A percentile compares a stretch with the other conserved stretches of the same genome.
Conservation (phyloP, 495 filamentous ascomycete species). For the Lepidopterella palustris region DNA sequence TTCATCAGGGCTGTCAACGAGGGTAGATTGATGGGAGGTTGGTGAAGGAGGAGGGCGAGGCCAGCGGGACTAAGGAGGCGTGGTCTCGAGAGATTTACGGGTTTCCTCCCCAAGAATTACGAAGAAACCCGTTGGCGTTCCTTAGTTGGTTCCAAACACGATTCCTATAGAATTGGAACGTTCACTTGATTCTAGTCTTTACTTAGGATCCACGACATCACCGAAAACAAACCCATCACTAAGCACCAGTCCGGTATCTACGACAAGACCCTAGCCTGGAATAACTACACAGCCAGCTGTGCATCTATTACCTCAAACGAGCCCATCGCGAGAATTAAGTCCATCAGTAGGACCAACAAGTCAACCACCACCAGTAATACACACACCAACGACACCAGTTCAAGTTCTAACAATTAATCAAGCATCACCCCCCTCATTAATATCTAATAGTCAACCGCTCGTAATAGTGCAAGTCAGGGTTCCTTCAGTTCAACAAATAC, state of each 20-base stretch:
- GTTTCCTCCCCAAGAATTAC: not conserved
- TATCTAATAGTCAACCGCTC: not conserved
- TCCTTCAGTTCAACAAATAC: not conserved
- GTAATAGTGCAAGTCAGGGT: not conserved
- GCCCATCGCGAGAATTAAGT: not conserved
- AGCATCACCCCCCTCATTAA: too few relatives aligned
- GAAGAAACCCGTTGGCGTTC: not conserved
- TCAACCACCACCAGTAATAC: not conserved
- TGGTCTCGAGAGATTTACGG: not conserved
- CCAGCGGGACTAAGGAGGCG: not conserved
- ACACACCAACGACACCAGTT: not conserved
- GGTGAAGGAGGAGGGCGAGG: conserved; percentile 1
- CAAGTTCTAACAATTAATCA: not conserved
- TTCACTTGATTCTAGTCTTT: not conserved
- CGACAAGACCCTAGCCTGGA: too few relatives aligned
- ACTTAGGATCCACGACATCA: not conserved
- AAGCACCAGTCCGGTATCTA: not conserved
- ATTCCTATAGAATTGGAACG: not conserved
- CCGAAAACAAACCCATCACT: not conserved
- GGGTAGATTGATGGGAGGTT: conserved; percentile 16
- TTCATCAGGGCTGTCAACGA: conserved; percentile 24
- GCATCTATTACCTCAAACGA: not conserved
- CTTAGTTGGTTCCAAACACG: not conserved
- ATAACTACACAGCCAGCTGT: not conserved
- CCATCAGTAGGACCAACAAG: not conserved